Conservation (phyloP, 139 green algal species). For the Haematococcus lacustris region DNA sequence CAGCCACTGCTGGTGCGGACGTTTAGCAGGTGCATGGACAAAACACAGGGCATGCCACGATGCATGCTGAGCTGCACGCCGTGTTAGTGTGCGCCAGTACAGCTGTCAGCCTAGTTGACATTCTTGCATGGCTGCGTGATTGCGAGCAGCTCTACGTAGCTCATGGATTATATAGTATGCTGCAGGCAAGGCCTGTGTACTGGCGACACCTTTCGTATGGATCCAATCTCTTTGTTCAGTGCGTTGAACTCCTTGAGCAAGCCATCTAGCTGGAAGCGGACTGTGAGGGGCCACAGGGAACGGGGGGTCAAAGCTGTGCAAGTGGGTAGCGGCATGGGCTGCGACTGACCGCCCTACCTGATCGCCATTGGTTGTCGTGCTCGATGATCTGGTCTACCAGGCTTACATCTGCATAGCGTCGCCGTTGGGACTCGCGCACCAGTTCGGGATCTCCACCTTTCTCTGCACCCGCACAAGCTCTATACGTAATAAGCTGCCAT, state of each 20-base stretch:
- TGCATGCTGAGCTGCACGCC: too few relatives aligned
- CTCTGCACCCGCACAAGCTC: conserved; percentile 68
- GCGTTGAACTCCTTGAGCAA: conserved; percentile 90
- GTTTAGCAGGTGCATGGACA: too few relatives aligned
- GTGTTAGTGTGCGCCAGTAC: too few relatives aligned
- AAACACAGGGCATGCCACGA: too few relatives aligned
- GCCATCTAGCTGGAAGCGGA: conserved; percentile 68
- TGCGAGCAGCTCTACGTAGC: too few relatives aligned
- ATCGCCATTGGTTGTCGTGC: conserved; percentile 82
- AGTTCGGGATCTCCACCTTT: conserved; percentile 92
- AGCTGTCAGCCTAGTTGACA: too few relatives aligned
- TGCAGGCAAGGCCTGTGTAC: too few relatives aligned
- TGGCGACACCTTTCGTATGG: conserved; percentile 66
- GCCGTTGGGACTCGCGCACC: conserved; percentile 84
- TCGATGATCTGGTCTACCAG: conserved; percentile 90
- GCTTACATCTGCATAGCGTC: conserved; percentile 72
- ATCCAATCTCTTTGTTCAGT: conserved; percentile 82
- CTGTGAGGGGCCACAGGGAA: too few relatives aligned
- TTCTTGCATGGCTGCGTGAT: too few relatives aligned
- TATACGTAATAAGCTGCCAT: too few relatives aligned
- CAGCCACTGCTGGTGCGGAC: too few relatives aligned
- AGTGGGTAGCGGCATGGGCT: conserved; percentile 5
- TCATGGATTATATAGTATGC: too few relatives aligned
- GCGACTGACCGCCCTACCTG: conserved; percentile 36
- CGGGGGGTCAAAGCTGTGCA: background rate